phyloP scores from a whole-genome alignment of 2,329 filamentous ascomycete genomes.

The Westerdykella sp. region DNA sequence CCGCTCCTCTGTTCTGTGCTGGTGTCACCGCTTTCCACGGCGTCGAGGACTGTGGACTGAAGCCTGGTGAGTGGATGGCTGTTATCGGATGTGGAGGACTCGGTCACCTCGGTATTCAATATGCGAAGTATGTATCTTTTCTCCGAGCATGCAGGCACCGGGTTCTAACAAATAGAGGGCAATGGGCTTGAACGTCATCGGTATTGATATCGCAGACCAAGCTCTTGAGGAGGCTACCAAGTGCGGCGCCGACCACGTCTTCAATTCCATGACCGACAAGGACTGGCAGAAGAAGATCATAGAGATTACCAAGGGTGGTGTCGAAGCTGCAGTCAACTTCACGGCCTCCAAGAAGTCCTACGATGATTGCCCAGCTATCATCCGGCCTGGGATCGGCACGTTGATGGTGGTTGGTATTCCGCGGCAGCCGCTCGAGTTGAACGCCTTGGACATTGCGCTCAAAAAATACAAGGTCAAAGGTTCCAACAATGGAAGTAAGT shows the following conservation, averaged over 20 bases:
- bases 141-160: background rate
- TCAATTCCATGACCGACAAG: constrained; percentile 25
- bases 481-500: constrained; percentile 31
- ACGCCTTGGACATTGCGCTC: constrained; percentile 29
- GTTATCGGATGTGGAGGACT: constrained; percentile 28
- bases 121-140: constrained; percentile 19
- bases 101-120: constrained; percentile 29
- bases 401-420: constrained; percentile 34
- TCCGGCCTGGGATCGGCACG: constrained; percentile 24
- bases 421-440: constrained; percentile 24
- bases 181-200: constrained; percentile 29
- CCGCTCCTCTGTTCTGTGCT: constrained; percentile 28
- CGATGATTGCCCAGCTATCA: constrained; percentile 27
- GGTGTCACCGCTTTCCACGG: constrained; percentile 28
- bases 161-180: constrained; percentile 11
- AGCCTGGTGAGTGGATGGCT: constrained; percentile 25
- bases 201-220: constrained; percentile 24
- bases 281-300: constrained; percentile 26
- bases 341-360: constrained; percentile 29
- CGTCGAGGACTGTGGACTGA: constrained; percentile 23
- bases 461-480: constrained; percentile 23
- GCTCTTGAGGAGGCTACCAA: constrained; percentile 25
- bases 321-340: constrained; percentile 28
- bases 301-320: constrained; percentile 25
- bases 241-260: constrained; percentile 28